Percentiles rank a stretch among this genome's conserved stretches.
phyloP scores from a whole-genome alignment of 2,329 filamentous ascomycete species.

The Shiraia sp. region DNA sequence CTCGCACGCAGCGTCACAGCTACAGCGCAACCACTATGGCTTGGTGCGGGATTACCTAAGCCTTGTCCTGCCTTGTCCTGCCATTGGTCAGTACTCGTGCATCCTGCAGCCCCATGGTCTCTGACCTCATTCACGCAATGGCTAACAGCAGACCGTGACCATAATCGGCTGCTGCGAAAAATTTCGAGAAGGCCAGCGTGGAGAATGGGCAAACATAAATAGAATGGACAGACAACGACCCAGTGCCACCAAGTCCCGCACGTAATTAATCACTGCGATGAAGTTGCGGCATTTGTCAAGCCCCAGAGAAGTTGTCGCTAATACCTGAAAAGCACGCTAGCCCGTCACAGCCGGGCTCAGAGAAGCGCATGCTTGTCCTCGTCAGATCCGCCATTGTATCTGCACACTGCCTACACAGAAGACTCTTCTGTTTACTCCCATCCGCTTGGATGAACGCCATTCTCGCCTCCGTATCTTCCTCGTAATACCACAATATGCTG shows the following conservation, averaged over 20 bases:
- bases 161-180: too few relatives aligned
- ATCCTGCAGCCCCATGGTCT: neutral
- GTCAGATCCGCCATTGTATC: slow-evolving; percentile 7
- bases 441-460: slow-evolving; percentile 38
- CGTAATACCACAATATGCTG: slow-evolving; percentile 63
- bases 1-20: slow-evolving; percentile 8
- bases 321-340: slow-evolving; percentile 15
- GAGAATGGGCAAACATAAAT: too few relatives aligned
- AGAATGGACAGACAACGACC: too few relatives aligned
- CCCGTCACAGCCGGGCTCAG: slow-evolving; percentile 18
- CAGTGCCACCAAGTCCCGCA: too few relatives aligned
- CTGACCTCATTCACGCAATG: neutral
- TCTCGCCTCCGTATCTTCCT: slow-evolving; percentile 19
- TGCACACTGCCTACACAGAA: slow-evolving; percentile 21
- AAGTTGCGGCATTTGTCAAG: slow-evolving; percentile 29
- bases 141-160: neutral
- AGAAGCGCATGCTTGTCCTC: slow-evolving; percentile 23
- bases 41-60: slow-evolving; percentile 12
- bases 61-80: too few relatives aligned
- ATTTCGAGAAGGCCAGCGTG: too few relatives aligned
- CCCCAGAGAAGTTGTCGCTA: slow-evolving; percentile 12
- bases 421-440: slow-evolving; percentile 22
- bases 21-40: too few relatives aligned
- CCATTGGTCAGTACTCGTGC: slow-evolving; percentile 13
- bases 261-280: neutral